Evolutionary conservation across 2,329 filamentous ascomycete species (phyloP), one percentile per base, ranked within the genome.

Genomic region (Aaosphaeria pasadenensis): DNA sequence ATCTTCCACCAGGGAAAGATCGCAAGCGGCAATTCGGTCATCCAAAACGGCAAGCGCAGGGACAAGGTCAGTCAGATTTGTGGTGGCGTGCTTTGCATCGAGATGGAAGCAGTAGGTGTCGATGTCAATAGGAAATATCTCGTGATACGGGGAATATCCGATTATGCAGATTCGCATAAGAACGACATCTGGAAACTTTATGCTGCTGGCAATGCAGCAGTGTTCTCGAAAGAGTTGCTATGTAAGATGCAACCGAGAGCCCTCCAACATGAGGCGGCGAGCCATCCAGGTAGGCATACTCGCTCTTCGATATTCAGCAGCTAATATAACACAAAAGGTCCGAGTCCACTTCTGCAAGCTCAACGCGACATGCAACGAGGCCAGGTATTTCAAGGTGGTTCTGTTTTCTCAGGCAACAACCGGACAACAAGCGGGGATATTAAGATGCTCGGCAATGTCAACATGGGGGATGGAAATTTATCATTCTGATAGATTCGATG

Each of bases 121-220:
- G 44, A 46, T 28, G 38, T 33, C 29, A 40, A 46, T 30, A 46
- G 29, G 33, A 30, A 17, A 46, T 46, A 38, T 33, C 38, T 46
- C 4, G 46, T 48, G 28, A 44, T 48, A 5, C 42, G 46, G 28
- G 46, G 46, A 40, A 48, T 48, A 38, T 48, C 41, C 28, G 42
- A 48, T 42, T 48, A 48, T 40, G 46, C 46, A 7, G 46, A 48
- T 35, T 48, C 46, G 42, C 46, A 48, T 29, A 44, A 48, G 42
- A 48, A 30, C 36, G 44, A 46, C 28, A 17, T 32, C 29, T 46
- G 44, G 44, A 46, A 28, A 17, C 41, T 38, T 11, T 41, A 46
- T 24, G 44, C 44, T 24, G 44, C 44, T 6, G 44, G 44, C 7
- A 46, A 41, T 13, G 44, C 44, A 30, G 44, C 44, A 5, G 44